Base-by-base conservation (phyloP, 2,329 filamentous ascomycete species). In the Cladophialophora bantiana region DNA sequence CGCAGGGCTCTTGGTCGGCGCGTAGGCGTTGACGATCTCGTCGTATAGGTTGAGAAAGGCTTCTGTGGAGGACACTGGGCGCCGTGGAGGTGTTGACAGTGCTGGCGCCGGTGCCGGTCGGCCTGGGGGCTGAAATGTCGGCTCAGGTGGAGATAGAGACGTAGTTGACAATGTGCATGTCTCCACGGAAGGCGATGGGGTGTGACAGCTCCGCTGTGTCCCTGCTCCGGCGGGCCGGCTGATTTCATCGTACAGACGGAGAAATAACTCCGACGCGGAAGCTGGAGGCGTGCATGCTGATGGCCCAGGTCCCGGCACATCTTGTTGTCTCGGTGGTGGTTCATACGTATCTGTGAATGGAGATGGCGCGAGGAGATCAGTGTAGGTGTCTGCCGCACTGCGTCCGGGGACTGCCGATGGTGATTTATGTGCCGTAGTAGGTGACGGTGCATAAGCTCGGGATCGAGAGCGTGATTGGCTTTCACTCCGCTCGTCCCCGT, bases 381-480 rank as follows among this genome's bases (percentile, higher is more conserved):
- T 64, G 52, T 68, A 68, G 12, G 67, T 64, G 13, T 68, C 56
- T 18, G 67, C 67, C n/a, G 63, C 54, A 58, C 45, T 35, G 55
- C 20, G 54, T 48, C 34, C 15, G 7, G 26, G 32, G 7, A 13
- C 7, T 35, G 15, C 36, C 2, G 32, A n/a, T 52, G 40, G n/a
- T 20, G 15, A 20, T 31, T 15, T 55, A n/a, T 40, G 26, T 40
- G 12, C 54, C n/a, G 54, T 20, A 5, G 48, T 15, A 7, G 2
- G 12, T 26, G 18, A 18, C 10, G 15, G 54, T 1, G 35, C 50
- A 26, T 12, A 9, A 45, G 6, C 26, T 53, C 48, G 45, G 7
- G 20, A 18, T 26, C 9, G n/a, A 48, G 18, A 20, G 42, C 26
- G 40, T 40, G 18, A 5, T 42, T n/a, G 13, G 1, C 18, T 48